Percentiles rank a stretch among this genome's conserved stretches.
phyloP scores from a whole-genome alignment of 345 rosid species.

The Eucalyptus tenuipes region DNA sequence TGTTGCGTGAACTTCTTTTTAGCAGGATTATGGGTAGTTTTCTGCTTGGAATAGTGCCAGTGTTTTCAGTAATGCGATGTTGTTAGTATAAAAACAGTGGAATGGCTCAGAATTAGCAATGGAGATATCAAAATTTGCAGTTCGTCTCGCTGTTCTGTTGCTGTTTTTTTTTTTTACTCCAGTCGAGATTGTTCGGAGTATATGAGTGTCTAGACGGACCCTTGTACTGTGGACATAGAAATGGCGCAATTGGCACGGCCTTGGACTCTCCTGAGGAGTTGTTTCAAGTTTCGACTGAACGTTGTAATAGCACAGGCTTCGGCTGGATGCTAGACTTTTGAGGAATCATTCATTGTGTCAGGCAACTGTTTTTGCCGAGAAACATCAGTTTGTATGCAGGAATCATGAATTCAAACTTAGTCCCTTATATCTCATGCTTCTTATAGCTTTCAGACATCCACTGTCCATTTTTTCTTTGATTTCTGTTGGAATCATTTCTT shows the following conservation, averaged over 20 bases:
- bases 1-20: background rate
- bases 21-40: background rate
- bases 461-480: background rate
- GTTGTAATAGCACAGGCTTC: background rate
- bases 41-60: background rate
- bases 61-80: background rate
- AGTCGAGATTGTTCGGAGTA: background rate
- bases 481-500: background rate
- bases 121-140: background rate
- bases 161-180: background rate
- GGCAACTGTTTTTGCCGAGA: background rate
- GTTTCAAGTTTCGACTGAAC: rapidly evolving
- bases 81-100: rapidly evolving
- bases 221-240: background rate
- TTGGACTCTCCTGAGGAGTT: background rate
- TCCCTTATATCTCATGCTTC: background rate
- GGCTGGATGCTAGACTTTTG: background rate
- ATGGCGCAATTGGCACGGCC: background rate
- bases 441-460: background rate
- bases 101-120: background rate
- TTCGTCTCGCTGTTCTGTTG: background rate
- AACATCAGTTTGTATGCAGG: background rate
- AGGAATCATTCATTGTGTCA: background rate
- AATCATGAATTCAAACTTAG: background rate
- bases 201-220: background rate